Base-by-base conservation (phyloP, 2,329 filamentous ascomycete species). In the Tolypocladium paradoxum region DNA sequence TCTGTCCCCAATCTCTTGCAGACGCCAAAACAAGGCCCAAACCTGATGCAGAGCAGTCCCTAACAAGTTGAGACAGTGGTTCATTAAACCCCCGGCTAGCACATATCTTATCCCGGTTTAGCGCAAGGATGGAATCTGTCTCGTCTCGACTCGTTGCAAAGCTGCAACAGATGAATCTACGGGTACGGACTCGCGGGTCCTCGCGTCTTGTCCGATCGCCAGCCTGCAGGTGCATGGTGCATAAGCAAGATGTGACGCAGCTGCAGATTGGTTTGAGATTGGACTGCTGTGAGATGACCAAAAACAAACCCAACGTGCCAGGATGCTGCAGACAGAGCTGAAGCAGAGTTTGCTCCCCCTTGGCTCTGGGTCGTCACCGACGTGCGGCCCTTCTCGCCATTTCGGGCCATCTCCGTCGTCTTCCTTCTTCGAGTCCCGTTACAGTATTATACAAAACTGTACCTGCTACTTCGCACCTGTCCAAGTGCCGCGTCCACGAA, bases 171-270 rank as follows among this genome's bases (percentile, higher is more conserved):
- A 14, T 36, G 47, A 49, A 40, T 34, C 4, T 14, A 45, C 18
- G 33, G 38, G 6, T 14, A 45, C 18, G 33, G 38, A 9, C 16
- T 43, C 36, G 36, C 29, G 31, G 49, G 31, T 50, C 49, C 49
- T 29, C 49, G 16, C 29, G 20, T 36, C 33, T 36, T 49, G 40
- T 33, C 43, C 48, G 50, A 53, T 50, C 33, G 37, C 53, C 50
- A 33, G 31, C 52, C 43, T 54, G 54, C 52, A 54, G 45, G 24
- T 46, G 54, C 49, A 50, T 50, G 50, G 40, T 52, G 50, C 52
- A 40, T 48, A 50, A 50, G 52, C 52, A 50, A 50, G 54, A 55
- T 55, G 54, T 53, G 53, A 57, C 53, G 45, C 48, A 49, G 48
- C 45, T 49, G 48, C 53, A 52, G 48, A 47, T 46, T 34, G 34